A percentile compares a stretch with the other conserved stretches of the same genome.
These are phyloP conservation scores for Ceratocystis destructans DNA, from an alignment of 2,329 filamentous ascomycete genomes.

Conservation along the genomic window DNA sequence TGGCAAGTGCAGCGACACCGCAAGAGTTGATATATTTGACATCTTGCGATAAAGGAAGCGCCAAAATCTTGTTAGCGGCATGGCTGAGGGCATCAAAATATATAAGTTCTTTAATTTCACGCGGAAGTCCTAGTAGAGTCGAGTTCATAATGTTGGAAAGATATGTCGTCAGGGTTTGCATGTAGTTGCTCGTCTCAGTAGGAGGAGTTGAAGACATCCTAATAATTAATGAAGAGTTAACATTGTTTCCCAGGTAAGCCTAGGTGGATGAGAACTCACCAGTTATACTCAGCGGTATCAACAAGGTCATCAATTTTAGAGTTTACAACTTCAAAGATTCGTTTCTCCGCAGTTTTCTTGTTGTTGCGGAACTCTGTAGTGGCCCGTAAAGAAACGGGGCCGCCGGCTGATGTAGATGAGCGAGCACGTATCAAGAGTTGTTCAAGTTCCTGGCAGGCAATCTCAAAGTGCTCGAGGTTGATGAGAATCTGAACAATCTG, in stretches of 20 bases:
- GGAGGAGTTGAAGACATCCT: slow-evolving; percentile 45
- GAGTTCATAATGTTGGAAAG: slow-evolving; percentile 94
- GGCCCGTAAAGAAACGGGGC: slow-evolving; percentile 64
- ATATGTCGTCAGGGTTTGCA: slow-evolving; percentile 87
- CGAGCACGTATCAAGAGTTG: slow-evolving; percentile 71
- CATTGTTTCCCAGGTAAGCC: neutral
- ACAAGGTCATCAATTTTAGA: slow-evolving; percentile 97
- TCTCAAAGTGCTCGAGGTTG: slow-evolving; percentile 94
- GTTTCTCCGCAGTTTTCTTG: slow-evolving; percentile 92
- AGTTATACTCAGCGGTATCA: slow-evolving; percentile 95
- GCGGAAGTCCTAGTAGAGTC: slow-evolving; percentile 79
- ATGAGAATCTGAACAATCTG: slow-evolving; percentile 98
- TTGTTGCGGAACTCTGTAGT: slow-evolving; percentile 77
- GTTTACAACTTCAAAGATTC: slow-evolving; percentile 96
- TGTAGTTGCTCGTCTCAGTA: slow-evolving; percentile 75
- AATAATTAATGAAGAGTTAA: slow-evolving; percentile 20
- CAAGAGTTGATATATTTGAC: slow-evolving; percentile 81
- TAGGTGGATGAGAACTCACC: slow-evolving; percentile 34
- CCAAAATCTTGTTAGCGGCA: slow-evolving; percentile 70
- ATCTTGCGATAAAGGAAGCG: slow-evolving; percentile 60
- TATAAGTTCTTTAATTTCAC: slow-evolving; percentile 92
- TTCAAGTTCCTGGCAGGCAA: slow-evolving; percentile 80
- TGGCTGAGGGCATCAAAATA: slow-evolving; percentile 94
- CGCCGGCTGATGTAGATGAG: slow-evolving; percentile 66
- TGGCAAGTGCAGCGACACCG: slow-evolving; percentile 64